phyloP scores from a whole-genome alignment of 140 eudicot species.

The Ambrosia hybrid region DNA sequence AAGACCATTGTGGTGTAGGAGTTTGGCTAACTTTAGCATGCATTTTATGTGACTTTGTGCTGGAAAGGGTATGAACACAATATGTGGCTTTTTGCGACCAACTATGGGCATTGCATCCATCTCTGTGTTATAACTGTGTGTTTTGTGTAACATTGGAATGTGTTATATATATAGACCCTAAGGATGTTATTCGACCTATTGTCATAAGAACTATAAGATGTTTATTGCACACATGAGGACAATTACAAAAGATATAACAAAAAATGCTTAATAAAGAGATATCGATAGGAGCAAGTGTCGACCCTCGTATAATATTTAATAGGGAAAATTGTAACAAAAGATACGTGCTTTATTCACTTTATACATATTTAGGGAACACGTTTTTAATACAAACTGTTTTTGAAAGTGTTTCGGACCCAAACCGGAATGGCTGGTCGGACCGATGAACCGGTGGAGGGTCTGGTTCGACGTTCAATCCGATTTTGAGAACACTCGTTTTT shows the following conservation, averaged over 20 bases:
- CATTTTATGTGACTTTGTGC: constrained; percentile 20
- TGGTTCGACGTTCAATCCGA: no score
- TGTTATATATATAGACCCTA: background rate
- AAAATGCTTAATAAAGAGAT: background rate
- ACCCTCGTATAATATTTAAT: no score
- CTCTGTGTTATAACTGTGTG: background rate
- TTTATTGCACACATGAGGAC: background rate
- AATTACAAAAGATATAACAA: background rate
- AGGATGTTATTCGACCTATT: background rate
- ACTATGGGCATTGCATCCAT: background rate
- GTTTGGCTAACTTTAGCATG: constrained; percentile 18
- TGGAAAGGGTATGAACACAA: constrained; percentile 15
- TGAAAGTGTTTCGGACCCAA: no score
- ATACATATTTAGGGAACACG: no score
- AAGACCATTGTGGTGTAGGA: constrained; percentile 15
- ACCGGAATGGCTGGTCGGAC: no score
- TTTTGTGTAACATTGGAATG: background rate
- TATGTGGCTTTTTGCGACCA: constrained; percentile 2
- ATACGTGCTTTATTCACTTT: no score
- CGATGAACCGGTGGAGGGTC: no score
- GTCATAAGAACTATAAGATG: background rate
- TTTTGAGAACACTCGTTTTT: no score
- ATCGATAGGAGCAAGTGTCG: background rate
- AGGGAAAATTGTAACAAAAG: no score
- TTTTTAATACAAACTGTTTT: no score